Evolutionary conservation across 2,329 filamentous ascomycete genomes (phyloP).

Genomic region (Purpureocillium lavendulum): DNA sequence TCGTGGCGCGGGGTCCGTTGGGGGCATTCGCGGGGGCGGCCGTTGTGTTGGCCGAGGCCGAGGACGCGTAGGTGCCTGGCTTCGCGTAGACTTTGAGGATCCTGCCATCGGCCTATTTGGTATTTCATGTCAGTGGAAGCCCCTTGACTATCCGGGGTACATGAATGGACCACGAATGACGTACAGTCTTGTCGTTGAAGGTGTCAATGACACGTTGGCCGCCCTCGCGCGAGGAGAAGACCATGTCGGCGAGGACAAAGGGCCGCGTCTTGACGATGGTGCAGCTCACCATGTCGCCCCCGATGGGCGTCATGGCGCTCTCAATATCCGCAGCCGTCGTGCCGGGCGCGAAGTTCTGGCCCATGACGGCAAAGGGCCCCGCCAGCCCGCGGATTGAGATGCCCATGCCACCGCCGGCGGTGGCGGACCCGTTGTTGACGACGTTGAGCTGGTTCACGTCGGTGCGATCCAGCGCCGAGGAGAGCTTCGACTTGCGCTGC

Average conservation of each 20-base stretch:
- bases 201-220: conserved; percentile 66
- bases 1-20: conserved; percentile 19
- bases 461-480: conserved; percentile 35
- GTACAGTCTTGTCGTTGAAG: conserved; percentile 71
- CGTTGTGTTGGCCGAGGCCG: conserved; percentile 16
- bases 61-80: conserved; percentile 31
- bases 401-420: conserved; percentile 26
- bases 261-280: conserved; percentile 58
- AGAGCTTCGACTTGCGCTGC: conserved; percentile 28
- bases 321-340: conserved; percentile 79
- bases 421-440: conserved; percentile 3
- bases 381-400: conserved; percentile 67
- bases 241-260: conserved; percentile 69
- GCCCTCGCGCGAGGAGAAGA: conserved; percentile 63
- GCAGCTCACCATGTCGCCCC: conserved; percentile 60
- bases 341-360: conserved; percentile 74
- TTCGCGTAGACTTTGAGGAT: conserved; percentile 67
- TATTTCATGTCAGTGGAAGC: too few relatives aligned
- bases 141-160: too few relatives aligned
- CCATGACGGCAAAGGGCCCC: conserved; percentile 64
- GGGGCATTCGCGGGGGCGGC: conserved; percentile 20
- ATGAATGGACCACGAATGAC: conserved; percentile 16
- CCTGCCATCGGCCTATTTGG: conserved; percentile 59
- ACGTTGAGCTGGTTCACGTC: conserved; percentile 30
- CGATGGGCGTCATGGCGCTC: conserved; percentile 70